These are phyloP conservation scores for Oryza rufipogon DNA, from an alignment of 176 grass and related monocot species.

Conservation along the genomic window DNA sequence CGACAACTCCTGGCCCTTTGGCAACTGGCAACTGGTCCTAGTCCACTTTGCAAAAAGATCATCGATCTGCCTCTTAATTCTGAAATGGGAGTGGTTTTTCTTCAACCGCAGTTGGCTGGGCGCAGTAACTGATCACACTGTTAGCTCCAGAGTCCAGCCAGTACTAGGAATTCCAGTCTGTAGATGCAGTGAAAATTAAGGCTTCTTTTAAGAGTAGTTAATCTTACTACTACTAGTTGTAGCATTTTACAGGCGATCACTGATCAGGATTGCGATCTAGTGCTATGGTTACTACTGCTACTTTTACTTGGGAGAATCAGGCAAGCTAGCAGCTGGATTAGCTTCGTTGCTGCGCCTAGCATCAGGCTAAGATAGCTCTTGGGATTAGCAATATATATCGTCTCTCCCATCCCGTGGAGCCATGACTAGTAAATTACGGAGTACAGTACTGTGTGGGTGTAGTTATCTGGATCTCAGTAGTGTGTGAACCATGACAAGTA, in stretches of 20 bases:
- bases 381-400: background rate
- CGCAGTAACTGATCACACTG: background rate
- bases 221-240: too few relatives aligned
- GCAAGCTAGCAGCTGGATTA: too few relatives aligned
- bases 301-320: too few relatives aligned
- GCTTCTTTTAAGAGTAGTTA: background rate
- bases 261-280: too few relatives aligned
- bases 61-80: background rate
- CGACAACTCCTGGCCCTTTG: background rate
- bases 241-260: too few relatives aligned
- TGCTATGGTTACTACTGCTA: too few relatives aligned
- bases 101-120: background rate
- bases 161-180: background rate
- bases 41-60: background rate
- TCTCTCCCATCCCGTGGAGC: background rate
- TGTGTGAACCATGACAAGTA: background rate
- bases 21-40: background rate
- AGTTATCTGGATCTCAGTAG: background rate
- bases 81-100: background rate
- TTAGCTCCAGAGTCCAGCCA: background rate
- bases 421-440: background rate
- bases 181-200: background rate
- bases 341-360: background rate
- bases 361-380: background rate
- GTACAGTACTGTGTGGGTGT: background rate